phyloP scores from a whole-genome alignment of 169 alveolate species.

The Condylostoma magnum region DNA sequence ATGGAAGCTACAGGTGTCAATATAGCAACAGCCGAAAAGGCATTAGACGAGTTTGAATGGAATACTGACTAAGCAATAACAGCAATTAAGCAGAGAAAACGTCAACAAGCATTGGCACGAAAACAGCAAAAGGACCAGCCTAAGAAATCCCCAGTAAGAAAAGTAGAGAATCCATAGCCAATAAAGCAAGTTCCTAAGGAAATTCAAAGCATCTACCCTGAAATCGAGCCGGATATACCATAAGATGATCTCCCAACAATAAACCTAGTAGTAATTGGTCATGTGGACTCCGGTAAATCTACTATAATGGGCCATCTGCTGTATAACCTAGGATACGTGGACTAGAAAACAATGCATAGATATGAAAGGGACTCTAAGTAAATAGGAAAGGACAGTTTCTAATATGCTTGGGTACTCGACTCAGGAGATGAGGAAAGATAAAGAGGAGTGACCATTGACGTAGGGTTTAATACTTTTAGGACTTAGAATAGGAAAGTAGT shows the following conservation, averaged over 20 bases:
- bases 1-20: not conserved
- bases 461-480: constrained; percentile 68
- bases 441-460: constrained; percentile 89
- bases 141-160: not conserved
- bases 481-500: constrained; percentile 63
- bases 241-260: not conserved
- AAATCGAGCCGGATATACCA: constrained; percentile 4
- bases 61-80: constrained; percentile 1
- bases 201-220: constrained; percentile 17
- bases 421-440: constrained; percentile 74
- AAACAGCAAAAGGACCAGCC: not conserved
- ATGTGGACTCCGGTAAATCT: constrained; percentile 95
- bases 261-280: constrained; percentile 93
- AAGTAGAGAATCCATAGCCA: not conserved
- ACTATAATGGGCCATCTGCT: constrained; percentile 92
- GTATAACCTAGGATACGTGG: constrained; percentile 74
- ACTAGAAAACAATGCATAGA: constrained; percentile 76
- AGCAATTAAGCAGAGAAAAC: not conserved
- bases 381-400: constrained; percentile 57
- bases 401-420: constrained; percentile 87
- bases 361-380: constrained; percentile 66
- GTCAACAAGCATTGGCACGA: not conserved
- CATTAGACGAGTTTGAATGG: constrained; percentile 15
- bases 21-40: not conserved
- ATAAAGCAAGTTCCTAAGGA: not conserved